A percentile compares a stretch with the other conserved stretches of the same genome.
These are phyloP conservation scores for Ophiostoma sp. DNA, from an alignment of 2,329 filamentous ascomycete genomes.

Conservation along the genomic window DNA sequence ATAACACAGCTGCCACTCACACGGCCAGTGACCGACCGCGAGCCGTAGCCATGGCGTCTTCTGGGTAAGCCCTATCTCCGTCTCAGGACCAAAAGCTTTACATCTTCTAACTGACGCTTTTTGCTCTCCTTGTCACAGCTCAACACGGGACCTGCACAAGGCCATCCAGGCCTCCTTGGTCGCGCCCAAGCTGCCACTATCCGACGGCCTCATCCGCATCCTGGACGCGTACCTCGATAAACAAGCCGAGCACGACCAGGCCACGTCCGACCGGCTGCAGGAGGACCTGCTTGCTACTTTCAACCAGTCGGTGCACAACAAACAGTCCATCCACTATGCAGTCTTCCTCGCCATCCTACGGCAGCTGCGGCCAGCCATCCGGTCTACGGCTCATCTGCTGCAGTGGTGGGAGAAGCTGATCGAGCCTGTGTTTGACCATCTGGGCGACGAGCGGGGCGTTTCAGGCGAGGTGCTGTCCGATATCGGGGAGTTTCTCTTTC, in stretches of 20 bases:
- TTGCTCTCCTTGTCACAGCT: conserved; percentile 40
- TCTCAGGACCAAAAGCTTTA: too few species aligned
- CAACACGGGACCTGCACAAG: conserved; percentile 62
- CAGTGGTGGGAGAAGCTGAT: conserved; percentile 71
- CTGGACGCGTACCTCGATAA: conserved; percentile 69
- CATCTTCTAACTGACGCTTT: not conserved
- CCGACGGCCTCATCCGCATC: conserved; percentile 61
- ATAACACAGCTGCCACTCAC: not conserved
- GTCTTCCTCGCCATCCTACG: conserved; percentile 70
- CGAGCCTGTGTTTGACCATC: conserved; percentile 53
- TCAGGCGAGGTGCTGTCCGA: conserved; percentile 65
- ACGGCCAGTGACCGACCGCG: not conserved
- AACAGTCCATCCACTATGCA: conserved; percentile 54
- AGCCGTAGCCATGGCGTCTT: not conserved
- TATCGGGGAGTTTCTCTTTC: conserved; percentile 63
- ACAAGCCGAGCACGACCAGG: conserved; percentile 67
- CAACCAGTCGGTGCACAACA: conserved; percentile 61
- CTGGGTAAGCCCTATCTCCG: not conserved
- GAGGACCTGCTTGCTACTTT: conserved; percentile 71
- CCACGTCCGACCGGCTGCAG: conserved; percentile 68
- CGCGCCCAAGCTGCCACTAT: conserved; percentile 60
- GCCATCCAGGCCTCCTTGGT: conserved; percentile 54
- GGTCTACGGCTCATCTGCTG: conserved; percentile 61
- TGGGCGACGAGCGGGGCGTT: conserved; percentile 62
- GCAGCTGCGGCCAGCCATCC: conserved; percentile 63